Evolutionary conservation across 176 grass and related monocot genomes (phyloP), one percentile per base, ranked within the genome.

Genomic region (Cenchrus purpureus): DNA sequence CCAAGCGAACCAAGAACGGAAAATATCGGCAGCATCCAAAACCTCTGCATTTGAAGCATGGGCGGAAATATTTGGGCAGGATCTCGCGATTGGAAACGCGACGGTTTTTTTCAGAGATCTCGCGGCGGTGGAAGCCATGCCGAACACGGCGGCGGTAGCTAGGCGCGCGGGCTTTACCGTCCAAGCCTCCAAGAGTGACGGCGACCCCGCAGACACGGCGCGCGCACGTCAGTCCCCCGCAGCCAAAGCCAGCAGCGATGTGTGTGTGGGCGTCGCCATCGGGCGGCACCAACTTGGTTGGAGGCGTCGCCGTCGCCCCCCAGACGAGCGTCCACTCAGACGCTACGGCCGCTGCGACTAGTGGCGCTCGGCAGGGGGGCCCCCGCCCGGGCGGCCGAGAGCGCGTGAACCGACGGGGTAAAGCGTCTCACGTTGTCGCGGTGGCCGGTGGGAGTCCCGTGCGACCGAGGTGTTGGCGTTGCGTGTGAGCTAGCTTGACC

Each of bases 401-500:
- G 14, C 8, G 25, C 28, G 19, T n/a, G 22, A 25, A 25, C 22
- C 22, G 45, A 25, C 69, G 69, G 45, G n/a, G 6, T 50, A 28
- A 13, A 28, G 43, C 68, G 68, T 25, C 68, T 71, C 68, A 25
- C 43, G 68, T 48, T 4, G 8, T 46, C 8, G 45, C 45, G 6
- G 45, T 9, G 6, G 45, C 43, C 16, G 65, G 7, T 37, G 1
- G 20, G 66, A 68, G 40, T 11, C 17, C 31, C 20, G 68, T 19
- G 45, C 45, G 45, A 14, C 3, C 69, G 12, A 63, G 6, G 9
- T 31, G 31, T 9, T 31, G 20, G 19, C 4, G 70, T 81, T 55
- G 63, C 78, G 71, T 85, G n/a, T 55, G 15, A 76, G 32, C 77
- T 45, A 76, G 32, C 77, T 45, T 85, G 77, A 81, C 69, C 82